Percentiles rank a stretch among this genome's conserved stretches.
Conservation (phyloP, 495 filamentous ascomycete genomes). For the Aspergillus baeticus region DNA sequence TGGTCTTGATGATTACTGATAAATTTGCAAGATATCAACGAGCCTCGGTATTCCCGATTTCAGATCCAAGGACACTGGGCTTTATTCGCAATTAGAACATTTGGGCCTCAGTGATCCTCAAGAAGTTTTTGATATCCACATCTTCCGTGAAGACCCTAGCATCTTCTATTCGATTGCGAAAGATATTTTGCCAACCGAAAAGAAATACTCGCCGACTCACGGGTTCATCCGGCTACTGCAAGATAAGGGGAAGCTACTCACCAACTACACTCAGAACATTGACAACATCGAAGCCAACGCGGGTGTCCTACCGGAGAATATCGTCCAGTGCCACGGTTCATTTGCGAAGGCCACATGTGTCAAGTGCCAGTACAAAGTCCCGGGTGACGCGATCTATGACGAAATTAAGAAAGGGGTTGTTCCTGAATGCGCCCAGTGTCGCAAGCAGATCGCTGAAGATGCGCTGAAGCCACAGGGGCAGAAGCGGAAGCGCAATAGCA, state of each 20-base stretch:
- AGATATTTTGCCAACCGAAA: constrained; percentile 78
- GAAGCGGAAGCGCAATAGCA: constrained; percentile 76
- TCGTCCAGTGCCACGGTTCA: constrained; percentile 94
- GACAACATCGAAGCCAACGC: constrained; percentile 93
- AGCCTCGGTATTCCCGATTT: constrained; percentile 70
- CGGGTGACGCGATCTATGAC: constrained; percentile 71
- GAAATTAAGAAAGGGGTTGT: constrained; percentile 73
- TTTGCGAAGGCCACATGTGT: constrained; percentile 91
- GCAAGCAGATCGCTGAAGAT: constrained; percentile 39
- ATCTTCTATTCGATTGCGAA: constrained; percentile 92
- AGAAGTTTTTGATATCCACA: constrained; percentile 87
- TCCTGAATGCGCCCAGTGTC: constrained; percentile 53
- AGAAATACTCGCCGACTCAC: constrained; percentile 84
- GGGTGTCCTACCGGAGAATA: constrained; percentile 76
- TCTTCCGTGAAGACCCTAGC: constrained; percentile 82
- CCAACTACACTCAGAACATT: constrained; percentile 98
- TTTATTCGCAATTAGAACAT: constrained; percentile 72
- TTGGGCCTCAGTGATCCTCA: constrained; percentile 80
- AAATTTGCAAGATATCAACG: constrained; percentile 60
- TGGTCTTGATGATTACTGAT: neutral
- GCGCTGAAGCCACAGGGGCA: constrained; percentile 43
- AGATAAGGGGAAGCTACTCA: constrained; percentile 83
- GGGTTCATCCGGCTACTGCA: constrained; percentile 95
- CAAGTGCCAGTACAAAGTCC: constrained; percentile 74
- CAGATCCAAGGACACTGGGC: constrained; percentile 64